Evolutionary conservation across 306 rosid genomes (phyloP).

Genomic region (Begonia peltatifolia): DNA sequence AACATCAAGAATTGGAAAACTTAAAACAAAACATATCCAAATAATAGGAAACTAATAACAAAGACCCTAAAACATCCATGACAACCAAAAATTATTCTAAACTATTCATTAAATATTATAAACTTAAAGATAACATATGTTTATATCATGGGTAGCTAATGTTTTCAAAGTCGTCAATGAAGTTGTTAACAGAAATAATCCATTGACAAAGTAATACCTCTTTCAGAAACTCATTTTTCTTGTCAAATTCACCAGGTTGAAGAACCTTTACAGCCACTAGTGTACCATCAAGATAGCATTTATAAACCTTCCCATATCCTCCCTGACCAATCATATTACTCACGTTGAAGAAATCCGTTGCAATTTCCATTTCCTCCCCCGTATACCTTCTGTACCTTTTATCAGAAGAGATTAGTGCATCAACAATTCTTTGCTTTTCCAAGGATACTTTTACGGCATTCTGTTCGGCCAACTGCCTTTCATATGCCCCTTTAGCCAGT

Average conservation of each 20-base stretch:
- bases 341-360: conserved; percentile 46
- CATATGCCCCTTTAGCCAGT: conserved; percentile 66
- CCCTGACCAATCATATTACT: conserved; percentile 73
- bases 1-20: too few relatives aligned
- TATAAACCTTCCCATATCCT: conserved; percentile 92
- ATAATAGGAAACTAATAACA: background rate
- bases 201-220: conserved; percentile 37
- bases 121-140: too few relatives aligned
- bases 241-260: conserved; percentile 30
- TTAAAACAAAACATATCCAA: too few relatives aligned
- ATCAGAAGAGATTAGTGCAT: conserved; percentile 54
- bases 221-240: conserved; percentile 73
- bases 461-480: conserved; percentile 70
- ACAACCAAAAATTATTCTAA: too few relatives aligned
- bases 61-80: background rate
- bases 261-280: conserved; percentile 84
- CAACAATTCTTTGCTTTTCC: conserved; percentile 57
- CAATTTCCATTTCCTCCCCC: conserved; percentile 62
- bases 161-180: too few relatives aligned
- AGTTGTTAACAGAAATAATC: conserved; percentile 1
- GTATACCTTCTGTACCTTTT: conserved; percentile 70
- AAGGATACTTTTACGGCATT: conserved; percentile 50
- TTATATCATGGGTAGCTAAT: too few relatives aligned
- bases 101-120: too few relatives aligned
- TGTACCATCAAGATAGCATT: conserved; percentile 80